Percentiles rank a stretch among this genome's conserved stretches.
phyloP scores from a whole-genome alignment of 768 basidiomycete genomes.

The Rhizopogon rudus region DNA sequence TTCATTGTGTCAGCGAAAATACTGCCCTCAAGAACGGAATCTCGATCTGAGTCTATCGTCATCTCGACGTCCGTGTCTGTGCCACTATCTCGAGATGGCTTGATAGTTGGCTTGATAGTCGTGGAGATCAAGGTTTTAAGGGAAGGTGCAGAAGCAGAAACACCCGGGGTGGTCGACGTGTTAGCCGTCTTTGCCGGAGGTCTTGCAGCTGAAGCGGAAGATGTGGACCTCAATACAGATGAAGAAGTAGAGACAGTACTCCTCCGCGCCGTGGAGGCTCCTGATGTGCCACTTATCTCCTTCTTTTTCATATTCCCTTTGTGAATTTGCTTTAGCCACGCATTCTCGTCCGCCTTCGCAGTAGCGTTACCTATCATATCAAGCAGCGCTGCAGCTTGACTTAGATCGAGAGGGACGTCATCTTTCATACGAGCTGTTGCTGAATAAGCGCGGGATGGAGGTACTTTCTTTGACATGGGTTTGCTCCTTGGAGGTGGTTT shows the following conservation, averaged over 20 bases:
- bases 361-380: slow-evolving; percentile 17
- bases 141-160: not conserved
- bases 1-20: not conserved
- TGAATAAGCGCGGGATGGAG: not conserved
- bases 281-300: slow-evolving; percentile 1
- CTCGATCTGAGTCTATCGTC: not conserved
- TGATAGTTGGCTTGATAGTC: not conserved
- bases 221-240: not conserved
- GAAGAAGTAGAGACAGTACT: not conserved
- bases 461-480: not conserved
- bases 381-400: not conserved
- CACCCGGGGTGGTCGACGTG: not conserved
- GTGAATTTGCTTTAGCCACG: slow-evolving; percentile 19
- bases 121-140: not conserved
- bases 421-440: not conserved
- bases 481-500: not conserved
- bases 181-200: not conserved
- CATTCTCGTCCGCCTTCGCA: slow-evolving; percentile 19
- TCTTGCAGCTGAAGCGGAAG: not conserved
- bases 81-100: not conserved
- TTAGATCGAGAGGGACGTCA: not conserved
- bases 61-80: not conserved
- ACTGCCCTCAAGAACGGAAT: not conserved
- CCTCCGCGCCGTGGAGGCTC: not conserved
- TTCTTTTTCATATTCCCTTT: slow-evolving; percentile 10